Evolutionary conservation across 1,139 yeast genomes (phyloP), one percentile per base, ranked within the genome.

Genomic region (Meyerozyma guilliermondii): DNA sequence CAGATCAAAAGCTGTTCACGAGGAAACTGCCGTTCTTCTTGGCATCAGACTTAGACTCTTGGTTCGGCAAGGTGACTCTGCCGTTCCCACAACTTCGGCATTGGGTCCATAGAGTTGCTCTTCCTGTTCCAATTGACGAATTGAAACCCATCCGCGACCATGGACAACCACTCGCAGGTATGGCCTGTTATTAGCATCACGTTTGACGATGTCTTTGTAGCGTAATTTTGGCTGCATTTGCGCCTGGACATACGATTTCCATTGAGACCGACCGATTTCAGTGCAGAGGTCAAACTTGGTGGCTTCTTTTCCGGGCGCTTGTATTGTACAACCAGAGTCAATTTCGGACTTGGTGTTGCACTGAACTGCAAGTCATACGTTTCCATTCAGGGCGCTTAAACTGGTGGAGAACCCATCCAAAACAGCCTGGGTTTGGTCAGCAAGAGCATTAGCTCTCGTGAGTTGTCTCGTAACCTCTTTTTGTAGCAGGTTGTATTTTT

Each of bases 101-200:
- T 29, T 16, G 20, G 33, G 16, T 9, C 33, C 33, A 5, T 29
- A 33, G 10, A 11, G 5, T 20, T 4, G 36, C 28, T 39, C 41
- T 38, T 49, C 52, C 10, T 29, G 38, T 5, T 35, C 40, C n/a
- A 47, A 36, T 13, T 24, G 22, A 29, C 39, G 42, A 39, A 38
- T 29, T 5, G 46, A 35, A 7, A 49, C 52, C 52, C 52, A 49
- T 10, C 51, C 52, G 8, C 51, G 39, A 3, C 51, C 51, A 5
- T 35, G 38, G n/a, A 48, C 44, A 18, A 46, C 43, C 14, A 28
- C 38, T 13, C 52, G 40, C 35, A 44, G 46, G 38, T 43, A 45
- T 27, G 39, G 41, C 35, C 38, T 39, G 20, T 35, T 36, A 14
- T 40, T 36, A 18, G 10, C 23, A 23, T 35, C 39, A 13, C 8